Conservation (phyloP, 805 yeast genomes). For the Helenozyma baotianmanensis region DNA sequence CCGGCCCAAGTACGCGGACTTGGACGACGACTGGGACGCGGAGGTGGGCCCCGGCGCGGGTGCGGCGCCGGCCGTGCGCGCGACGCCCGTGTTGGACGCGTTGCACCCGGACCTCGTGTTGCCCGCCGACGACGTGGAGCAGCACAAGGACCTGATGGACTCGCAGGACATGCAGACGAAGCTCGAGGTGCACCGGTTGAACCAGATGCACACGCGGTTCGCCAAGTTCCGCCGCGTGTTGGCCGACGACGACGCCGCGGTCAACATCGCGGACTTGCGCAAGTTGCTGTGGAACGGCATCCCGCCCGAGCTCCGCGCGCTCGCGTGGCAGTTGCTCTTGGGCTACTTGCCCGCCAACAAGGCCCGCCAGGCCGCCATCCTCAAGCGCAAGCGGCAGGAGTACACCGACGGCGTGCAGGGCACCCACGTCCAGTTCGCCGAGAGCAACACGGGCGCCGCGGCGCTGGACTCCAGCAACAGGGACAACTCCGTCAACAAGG, state of each 20-base stretch:
- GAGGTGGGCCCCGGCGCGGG: conserved; percentile 43
- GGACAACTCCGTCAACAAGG: conserved; percentile 41
- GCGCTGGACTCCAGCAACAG: conserved; percentile 13
- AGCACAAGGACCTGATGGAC: conserved; percentile 36
- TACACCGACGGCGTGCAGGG: conserved; percentile 71
- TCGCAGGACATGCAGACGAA: conserved; percentile 34
- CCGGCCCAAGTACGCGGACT: conserved; percentile 50
- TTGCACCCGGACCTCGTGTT: conserved; percentile 35
- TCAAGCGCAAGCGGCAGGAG: conserved; percentile 79
- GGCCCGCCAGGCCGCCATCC: conserved; percentile 63
- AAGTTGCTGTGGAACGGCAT: conserved; percentile 93
- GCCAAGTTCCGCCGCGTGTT: conserved; percentile 63
- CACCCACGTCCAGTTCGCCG: conserved; percentile 41
- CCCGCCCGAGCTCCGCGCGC: conserved; percentile 73
- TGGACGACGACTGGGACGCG: conserved; percentile 92
- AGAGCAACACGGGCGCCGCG: conserved; percentile 12
- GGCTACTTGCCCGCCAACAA: conserved; percentile 89
- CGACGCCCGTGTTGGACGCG: conserved; percentile 28
- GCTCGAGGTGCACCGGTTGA: conserved; percentile 51
- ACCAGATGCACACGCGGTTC: conserved; percentile 58
- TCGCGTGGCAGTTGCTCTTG: conserved; percentile 82
- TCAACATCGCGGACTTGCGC: conserved; percentile 66
- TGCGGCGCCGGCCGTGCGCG: conserved; percentile 17
- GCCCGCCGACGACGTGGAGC: conserved; percentile 13
- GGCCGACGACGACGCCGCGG: conserved; percentile 36